Percentiles rank a stretch among this genome's conserved stretches.
These are phyloP conservation scores for Alliaria petiolata DNA, from an alignment of 345 rosid species.

Conservation along the genomic window DNA sequence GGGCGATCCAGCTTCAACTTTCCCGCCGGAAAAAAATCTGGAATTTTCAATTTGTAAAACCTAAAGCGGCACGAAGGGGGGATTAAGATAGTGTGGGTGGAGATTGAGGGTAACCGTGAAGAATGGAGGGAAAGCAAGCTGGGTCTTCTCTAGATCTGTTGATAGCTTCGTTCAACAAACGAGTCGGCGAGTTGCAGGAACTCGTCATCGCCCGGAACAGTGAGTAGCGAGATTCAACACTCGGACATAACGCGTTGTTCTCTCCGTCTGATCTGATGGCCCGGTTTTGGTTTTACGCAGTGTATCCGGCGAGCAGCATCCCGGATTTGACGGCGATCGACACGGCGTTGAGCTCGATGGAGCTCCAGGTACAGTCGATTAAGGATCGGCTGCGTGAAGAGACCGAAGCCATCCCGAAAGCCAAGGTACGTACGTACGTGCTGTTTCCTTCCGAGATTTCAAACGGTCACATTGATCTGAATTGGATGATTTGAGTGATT, in stretches of 20 bases:
- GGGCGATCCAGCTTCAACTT: neutral
- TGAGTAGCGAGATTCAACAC: constrained; percentile 24
- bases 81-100: neutral
- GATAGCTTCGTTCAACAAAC: constrained; percentile 59
- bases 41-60: neutral
- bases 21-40: constrained; percentile 25
- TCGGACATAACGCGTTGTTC: neutral
- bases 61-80: constrained; percentile 1
- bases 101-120: neutral
- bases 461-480: too few relatives aligned
- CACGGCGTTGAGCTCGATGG: constrained; percentile 68
- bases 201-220: constrained; percentile 87
- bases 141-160: constrained; percentile 70
- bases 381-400: constrained; percentile 77
- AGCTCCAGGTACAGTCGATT: constrained; percentile 75
- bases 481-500: neutral
- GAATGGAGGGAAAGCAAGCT: constrained; percentile 64
- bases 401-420: constrained; percentile 75
- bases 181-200: constrained; percentile 74
- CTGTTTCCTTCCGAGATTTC: neutral
- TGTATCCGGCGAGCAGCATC: constrained; percentile 74
- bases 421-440: constrained; percentile 55
- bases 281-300: constrained; percentile 24
- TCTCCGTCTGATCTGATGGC: neutral
- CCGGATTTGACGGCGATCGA: constrained; percentile 70